Base-by-base conservation (phyloP, 2,329 filamentous ascomycete genomes). In the Cladosporium sp. region DNA sequence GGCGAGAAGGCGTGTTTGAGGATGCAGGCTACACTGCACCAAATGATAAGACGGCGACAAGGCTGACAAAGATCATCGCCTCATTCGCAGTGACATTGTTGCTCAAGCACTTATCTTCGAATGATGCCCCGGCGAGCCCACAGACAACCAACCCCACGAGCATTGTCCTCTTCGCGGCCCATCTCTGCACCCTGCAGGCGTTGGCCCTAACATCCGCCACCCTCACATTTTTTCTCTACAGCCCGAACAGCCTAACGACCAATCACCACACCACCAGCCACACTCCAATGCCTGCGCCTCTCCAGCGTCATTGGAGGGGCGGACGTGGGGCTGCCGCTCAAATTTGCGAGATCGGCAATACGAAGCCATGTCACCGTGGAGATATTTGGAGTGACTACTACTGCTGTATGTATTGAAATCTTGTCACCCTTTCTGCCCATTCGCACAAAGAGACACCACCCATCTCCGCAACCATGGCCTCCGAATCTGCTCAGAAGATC, bases 401-500 rank as follows among this genome's bases (percentile, higher is more conserved):
- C 52, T 55, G 52, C 18, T 53, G 50, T 26, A 28, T 31, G 28
- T 46, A 21, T 21, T 46, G n/a, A 46, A 8, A 8, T 31, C 50
- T 29, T 29, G 50, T 55, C 29, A 33, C 52, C 49, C 49, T 35
- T 53, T 37, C 31, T 55, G 60, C 60, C 33, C 31, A 26, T 6
- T 31, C 59, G 46, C 59, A 40, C 37, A 52, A 62, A 31, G 52
- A 55, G 52, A 57, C 49, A 26, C 18, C 31, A 55, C 59, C 12
- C 50, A 23, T 8, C 46, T 16, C 37, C 37, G 35, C 26, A n/a
- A 62, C 29, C 35, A 73, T 73, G 71, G 70, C 71, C 61, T 67
- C 70, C 57, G 60, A 66, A 53, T 49, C 44, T 12, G 57, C 66
- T 31, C 70, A 72, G 66, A 73, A 73, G 67, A 73, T 73, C 52